Evolutionary conservation across 371 early-diverging fungal genomes (phyloP).

Genomic region (Syncephalis fuscata): DNA sequence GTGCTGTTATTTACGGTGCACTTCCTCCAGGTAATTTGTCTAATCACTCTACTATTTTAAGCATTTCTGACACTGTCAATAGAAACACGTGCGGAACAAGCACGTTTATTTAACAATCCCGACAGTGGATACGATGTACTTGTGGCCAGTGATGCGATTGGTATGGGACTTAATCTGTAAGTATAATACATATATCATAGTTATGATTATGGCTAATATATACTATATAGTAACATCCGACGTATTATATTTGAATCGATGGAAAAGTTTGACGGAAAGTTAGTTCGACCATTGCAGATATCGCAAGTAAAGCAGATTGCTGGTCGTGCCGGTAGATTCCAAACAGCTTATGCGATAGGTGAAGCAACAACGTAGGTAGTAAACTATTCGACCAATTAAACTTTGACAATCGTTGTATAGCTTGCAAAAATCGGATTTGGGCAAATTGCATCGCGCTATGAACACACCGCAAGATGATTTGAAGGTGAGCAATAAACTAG

Average conservation of each 20-base stretch:
- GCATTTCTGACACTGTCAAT: neutral
- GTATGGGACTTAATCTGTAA: conserved; percentile 91
- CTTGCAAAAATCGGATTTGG: conserved; percentile 13
- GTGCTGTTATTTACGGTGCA: conserved; percentile 87
- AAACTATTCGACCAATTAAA: conserved; percentile 3
- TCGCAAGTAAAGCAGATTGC: conserved; percentile 89
- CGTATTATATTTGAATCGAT: conserved; percentile 67
- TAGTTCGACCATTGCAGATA: conserved; percentile 24
- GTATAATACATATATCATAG: conserved; percentile 4
- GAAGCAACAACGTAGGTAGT: conserved; percentile 37
- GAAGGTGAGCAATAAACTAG: conserved; percentile 5
- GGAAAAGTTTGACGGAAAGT: conserved; percentile 61
- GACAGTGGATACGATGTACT: conserved; percentile 63
- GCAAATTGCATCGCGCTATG: conserved; percentile 8
- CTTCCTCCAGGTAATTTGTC: conserved; percentile 68
- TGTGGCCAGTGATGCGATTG: conserved; percentile 92
- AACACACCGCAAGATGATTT: conserved; percentile 3
- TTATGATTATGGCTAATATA: neutral
- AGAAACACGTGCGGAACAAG: conserved; percentile 81
- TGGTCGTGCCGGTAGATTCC: conserved; percentile 88
- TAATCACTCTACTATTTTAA: neutral
- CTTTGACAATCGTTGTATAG: conserved; percentile 3
- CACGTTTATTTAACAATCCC: conserved; percentile 76
- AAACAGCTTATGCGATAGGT: conserved; percentile 39
- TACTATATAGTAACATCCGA: conserved; percentile 47